Evolutionary conservation across 2,329 filamentous ascomycete species (phyloP).

Genomic region (Stromatinia cepivora): DNA sequence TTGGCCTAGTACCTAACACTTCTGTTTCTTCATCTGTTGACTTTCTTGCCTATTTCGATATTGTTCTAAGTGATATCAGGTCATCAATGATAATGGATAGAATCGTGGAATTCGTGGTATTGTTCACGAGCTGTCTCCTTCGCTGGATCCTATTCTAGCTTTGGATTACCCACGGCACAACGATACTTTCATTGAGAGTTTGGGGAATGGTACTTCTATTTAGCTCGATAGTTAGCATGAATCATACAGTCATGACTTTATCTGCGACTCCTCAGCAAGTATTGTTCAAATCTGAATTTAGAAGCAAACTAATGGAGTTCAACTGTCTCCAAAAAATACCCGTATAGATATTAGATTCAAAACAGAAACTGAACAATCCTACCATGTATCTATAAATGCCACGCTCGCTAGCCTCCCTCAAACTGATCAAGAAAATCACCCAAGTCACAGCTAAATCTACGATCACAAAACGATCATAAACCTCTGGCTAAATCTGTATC

Average conservation of each 20-base stretch:
- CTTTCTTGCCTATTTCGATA: background rate
- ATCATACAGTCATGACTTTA: no score
- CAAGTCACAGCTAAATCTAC: background rate
- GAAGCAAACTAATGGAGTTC: no score
- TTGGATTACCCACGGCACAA: no score
- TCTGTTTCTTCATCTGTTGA: background rate
- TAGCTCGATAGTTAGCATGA: no score
- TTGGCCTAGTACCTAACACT: background rate
- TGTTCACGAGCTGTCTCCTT: background rate
- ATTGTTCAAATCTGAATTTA: no score
- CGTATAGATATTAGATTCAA: background rate
- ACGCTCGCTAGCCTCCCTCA: background rate
- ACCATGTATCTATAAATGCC: background rate
- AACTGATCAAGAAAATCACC: background rate
- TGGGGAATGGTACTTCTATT: no score
- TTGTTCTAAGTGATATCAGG: background rate
- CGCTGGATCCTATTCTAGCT: no score
- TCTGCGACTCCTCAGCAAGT: no score
- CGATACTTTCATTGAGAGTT: no score
- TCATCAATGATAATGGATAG: no score
- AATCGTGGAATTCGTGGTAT: background rate
- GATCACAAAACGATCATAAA: background rate
- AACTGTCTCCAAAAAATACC: background rate
- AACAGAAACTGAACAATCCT: background rate
- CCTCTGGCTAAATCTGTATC: background rate